Percentiles rank a stretch among this genome's conserved stretches.
phyloP scores from a whole-genome alignment of 139 green algal genomes.

The Tetradesmus lagerheimii region DNA sequence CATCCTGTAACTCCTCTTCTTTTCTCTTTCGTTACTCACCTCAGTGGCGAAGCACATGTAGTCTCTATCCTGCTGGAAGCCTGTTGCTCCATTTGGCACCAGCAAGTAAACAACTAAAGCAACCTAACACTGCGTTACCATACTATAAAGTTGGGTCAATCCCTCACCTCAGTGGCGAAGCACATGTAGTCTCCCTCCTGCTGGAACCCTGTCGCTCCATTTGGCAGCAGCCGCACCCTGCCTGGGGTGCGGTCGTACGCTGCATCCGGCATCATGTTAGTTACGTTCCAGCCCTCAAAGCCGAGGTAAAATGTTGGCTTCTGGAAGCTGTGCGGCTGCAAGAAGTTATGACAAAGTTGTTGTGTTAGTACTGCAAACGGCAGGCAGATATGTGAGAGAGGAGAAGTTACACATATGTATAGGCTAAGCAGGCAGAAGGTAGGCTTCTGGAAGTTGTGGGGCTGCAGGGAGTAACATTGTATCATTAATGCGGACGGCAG shows the following conservation, averaged over 20 bases:
- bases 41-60: constrained; percentile 1
- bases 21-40: not conserved
- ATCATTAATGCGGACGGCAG: too few species aligned
- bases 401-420: too few species aligned
- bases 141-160: too few species aligned
- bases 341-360: too few species aligned
- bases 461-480: not conserved
- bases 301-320: constrained; percentile 42
- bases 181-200: constrained; percentile 12
- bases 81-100: constrained; percentile 14
- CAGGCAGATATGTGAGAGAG: too few species aligned
- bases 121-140: too few species aligned
- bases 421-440: not conserved
- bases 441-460: not conserved
- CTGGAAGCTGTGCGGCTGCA: constrained; percentile 40
- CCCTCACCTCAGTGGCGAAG: constrained; percentile 8
- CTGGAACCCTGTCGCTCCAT: constrained; percentile 16
- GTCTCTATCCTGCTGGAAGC: not conserved
- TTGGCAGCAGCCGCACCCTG: constrained; percentile 27
- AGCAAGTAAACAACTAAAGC: not conserved
- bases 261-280: constrained; percentile 25
- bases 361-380: too few species aligned
- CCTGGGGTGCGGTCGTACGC: constrained; percentile 32
- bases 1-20: too few species aligned
- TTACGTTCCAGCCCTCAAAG: constrained; percentile 15